Evolutionary conservation across 2,329 filamentous ascomycete genomes (phyloP).

Genomic region (Cytospora paraplurivora): DNA sequence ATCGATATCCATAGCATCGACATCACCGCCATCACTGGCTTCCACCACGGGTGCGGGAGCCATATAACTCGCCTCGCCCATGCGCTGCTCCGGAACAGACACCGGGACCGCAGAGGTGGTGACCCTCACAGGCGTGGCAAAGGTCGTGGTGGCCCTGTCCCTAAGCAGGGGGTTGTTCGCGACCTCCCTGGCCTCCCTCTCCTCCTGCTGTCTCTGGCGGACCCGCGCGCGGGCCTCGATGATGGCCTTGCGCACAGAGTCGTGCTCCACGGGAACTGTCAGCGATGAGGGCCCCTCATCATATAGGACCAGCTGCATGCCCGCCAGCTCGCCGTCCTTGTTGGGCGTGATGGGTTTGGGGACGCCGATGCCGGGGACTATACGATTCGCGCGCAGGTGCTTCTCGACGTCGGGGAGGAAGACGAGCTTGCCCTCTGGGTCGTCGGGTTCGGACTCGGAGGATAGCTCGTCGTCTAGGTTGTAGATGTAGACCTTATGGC

Average conservation of each 20-base stretch:
- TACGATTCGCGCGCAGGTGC: constrained; percentile 72
- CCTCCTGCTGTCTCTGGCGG: constrained; percentile 57
- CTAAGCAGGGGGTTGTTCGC: constrained; percentile 11
- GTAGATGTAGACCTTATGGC: constrained; percentile 87
- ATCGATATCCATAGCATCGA: constrained; percentile 70
- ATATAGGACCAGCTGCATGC: constrained; percentile 82
- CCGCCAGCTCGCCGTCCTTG: constrained; percentile 55
- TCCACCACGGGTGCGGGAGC: neutral
- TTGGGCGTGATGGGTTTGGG: constrained; percentile 58
- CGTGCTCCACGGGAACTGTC: constrained; percentile 71
- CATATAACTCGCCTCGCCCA: constrained; percentile 2
- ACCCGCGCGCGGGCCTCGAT: constrained; percentile 73
- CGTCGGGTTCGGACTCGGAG: constrained; percentile 53
- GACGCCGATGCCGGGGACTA: constrained; percentile 65
- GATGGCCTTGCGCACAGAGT: constrained; percentile 81
- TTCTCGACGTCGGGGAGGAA: constrained; percentile 87
- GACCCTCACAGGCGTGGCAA: constrained; percentile 26
- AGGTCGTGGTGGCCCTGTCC: constrained; percentile 1
- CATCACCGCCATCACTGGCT: constrained; percentile 29
- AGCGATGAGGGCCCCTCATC: constrained; percentile 71
- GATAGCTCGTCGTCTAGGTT: constrained; percentile 86
- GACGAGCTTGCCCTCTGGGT: constrained; percentile 62
- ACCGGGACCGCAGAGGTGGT: neutral
- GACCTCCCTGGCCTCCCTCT: constrained; percentile 35
- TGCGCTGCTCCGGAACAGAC: neutral